phyloP scores from a whole-genome alignment of 106 monocot species.

The Dactylorhiza incarnata region DNA sequence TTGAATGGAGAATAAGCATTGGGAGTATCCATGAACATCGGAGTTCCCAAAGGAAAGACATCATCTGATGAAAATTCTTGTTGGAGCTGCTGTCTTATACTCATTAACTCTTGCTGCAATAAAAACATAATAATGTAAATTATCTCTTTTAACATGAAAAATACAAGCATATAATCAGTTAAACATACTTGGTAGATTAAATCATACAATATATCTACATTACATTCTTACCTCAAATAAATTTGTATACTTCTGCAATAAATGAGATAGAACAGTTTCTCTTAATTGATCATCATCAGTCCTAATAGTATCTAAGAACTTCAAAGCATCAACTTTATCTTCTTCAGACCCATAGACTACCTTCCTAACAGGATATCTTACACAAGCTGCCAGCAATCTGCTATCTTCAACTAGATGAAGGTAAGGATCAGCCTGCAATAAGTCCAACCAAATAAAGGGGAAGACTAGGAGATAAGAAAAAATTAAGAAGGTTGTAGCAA shows the following conservation, averaged over 20 bases:
- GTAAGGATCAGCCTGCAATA: conserved; percentile 65
- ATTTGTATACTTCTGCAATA: conserved; percentile 47
- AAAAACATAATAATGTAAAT: not conserved
- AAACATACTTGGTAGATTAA: not conserved
- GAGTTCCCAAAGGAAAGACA: conserved; percentile 48
- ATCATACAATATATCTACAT: not conserved
- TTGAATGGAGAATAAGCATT: conserved; percentile 32
- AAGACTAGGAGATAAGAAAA: not conserved
- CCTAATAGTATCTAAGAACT: conserved; percentile 34
- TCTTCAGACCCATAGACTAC: conserved; percentile 63
- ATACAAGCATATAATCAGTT: not conserved
- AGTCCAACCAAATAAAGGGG: not conserved
- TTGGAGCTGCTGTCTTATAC: conserved; percentile 56
- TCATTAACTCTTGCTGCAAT: conserved; percentile 47
- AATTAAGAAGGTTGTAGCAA: not conserved
- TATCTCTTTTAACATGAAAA: not conserved
- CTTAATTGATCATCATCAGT: conserved; percentile 46
- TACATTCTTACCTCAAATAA: conserved; percentile 45
- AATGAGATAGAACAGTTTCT: conserved; percentile 38
- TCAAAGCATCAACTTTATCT: conserved; percentile 43
- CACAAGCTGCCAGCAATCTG: conserved; percentile 22
- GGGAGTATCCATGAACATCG: conserved; percentile 70
- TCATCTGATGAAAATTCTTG: conserved; percentile 81
- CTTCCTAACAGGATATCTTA: conserved; percentile 13
- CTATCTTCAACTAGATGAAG: conserved; percentile 51